These are phyloP conservation scores for Penicillium coprophilum DNA, from an alignment of 495 filamentous ascomycete genomes.

Conservation along the genomic window DNA sequence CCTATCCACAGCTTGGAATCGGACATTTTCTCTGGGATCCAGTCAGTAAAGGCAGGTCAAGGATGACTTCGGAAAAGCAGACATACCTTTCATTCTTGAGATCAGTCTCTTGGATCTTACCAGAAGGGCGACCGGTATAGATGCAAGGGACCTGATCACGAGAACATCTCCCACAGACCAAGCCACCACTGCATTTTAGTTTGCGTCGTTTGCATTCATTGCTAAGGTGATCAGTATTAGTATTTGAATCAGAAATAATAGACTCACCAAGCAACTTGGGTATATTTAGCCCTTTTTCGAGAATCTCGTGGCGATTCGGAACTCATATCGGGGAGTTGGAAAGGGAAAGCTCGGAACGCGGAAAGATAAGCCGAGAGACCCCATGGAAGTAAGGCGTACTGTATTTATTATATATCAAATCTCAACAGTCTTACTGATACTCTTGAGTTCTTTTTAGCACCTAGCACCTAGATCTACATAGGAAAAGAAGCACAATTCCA, in stretches of 20 bases:
- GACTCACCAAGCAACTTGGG: constrained; percentile 39
- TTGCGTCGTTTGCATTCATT: constrained; percentile 91
- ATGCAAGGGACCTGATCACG: constrained; percentile 63
- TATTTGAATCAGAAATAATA: not conserved
- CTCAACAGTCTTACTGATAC: too few relatives aligned
- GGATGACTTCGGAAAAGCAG: too few relatives aligned
- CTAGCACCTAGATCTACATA: too few relatives aligned
- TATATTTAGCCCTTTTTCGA: constrained; percentile 41
- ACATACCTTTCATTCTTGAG: constrained; percentile 27
- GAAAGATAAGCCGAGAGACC: constrained; percentile 5
- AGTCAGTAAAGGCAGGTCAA: not conserved
- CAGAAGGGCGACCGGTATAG: constrained; percentile 45
- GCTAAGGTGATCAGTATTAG: constrained; percentile 27
- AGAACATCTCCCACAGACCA: constrained; percentile 73
- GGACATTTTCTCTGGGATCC: constrained; percentile 18
- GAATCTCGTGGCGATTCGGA: not conserved
- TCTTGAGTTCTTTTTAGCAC: too few relatives aligned
- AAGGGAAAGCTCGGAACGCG: constrained; percentile 8
- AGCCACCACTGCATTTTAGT: constrained; percentile 86
- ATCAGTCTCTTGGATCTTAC: constrained; percentile 12
- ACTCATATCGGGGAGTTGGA: not conserved
- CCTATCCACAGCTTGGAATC: constrained; percentile 31
- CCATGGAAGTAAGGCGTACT: not conserved
- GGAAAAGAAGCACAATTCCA: too few relatives aligned
- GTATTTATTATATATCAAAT: too few relatives aligned